phyloP scores from a whole-genome alignment of 768 basidiomycete genomes.

The Polyporus arcularius region DNA sequence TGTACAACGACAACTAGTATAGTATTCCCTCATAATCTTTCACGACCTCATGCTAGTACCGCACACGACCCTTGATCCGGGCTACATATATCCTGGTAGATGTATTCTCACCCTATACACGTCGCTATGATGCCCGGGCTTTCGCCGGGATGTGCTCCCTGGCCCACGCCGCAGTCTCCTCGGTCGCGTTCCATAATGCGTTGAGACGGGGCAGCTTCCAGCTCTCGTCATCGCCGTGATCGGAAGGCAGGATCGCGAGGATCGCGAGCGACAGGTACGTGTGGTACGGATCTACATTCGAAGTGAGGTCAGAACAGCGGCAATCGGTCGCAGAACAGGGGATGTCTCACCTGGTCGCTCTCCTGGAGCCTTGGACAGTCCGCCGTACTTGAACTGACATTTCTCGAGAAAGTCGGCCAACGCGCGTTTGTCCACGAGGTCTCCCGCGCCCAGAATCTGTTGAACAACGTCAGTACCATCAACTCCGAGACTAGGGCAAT shows the following conservation, averaged over 20 bases:
- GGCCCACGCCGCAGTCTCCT: conserved; percentile 69
- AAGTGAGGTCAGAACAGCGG: not conserved
- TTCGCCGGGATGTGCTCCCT: conserved; percentile 51
- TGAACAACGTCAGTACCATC: not conserved
- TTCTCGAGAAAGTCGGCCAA: conserved; percentile 64
- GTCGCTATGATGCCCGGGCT: not conserved
- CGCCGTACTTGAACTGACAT: conserved; percentile 90
- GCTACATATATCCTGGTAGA: too few species aligned
- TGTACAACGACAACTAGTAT: too few species aligned
- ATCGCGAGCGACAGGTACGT: conserved; percentile 90
- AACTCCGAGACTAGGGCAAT: not conserved
- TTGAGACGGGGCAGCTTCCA: conserved; percentile 68
- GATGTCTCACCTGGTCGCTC: conserved; percentile 66
- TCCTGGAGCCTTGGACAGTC: conserved; percentile 81
- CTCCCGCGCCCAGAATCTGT: conserved; percentile 70
- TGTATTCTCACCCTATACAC: too few species aligned
- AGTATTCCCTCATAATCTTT: too few species aligned
- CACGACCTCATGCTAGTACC: too few species aligned
- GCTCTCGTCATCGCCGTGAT: conserved; percentile 30
- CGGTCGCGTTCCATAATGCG: conserved; percentile 68
- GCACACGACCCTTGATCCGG: too few species aligned
- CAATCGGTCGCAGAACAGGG: conserved; percentile 7
- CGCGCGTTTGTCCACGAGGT: conserved; percentile 56
- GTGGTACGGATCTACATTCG: conserved; percentile 81
- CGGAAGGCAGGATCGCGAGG: conserved; percentile 58